These are phyloP conservation scores for Calonectria pteridis DNA, from an alignment of 2,329 filamentous ascomycete genomes.

Conservation along the genomic window DNA sequence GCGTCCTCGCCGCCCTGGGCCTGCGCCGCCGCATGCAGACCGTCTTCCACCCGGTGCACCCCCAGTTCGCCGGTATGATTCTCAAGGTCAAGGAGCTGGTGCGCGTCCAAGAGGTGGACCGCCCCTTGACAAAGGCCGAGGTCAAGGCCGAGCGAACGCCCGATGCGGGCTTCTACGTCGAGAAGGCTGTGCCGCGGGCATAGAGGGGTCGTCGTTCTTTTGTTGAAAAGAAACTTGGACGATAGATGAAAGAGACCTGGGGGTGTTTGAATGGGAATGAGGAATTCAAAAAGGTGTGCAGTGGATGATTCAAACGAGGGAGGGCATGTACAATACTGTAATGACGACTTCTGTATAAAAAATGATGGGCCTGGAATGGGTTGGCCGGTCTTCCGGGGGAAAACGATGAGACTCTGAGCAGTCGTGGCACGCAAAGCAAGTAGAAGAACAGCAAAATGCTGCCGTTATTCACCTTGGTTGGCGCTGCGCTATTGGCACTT, in stretches of 20 bases:
- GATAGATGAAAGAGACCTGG: neutral
- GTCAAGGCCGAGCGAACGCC: slow-evolving; percentile 79
- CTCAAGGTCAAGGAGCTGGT: slow-evolving; percentile 96
- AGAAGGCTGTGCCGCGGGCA: slow-evolving; percentile 62
- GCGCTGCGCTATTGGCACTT: neutral
- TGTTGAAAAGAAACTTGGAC: neutral
- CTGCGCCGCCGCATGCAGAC: slow-evolving; percentile 87
- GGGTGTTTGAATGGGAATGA: neutral
- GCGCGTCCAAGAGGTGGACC: slow-evolving; percentile 81
- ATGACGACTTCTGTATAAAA: slow-evolving; percentile 46
- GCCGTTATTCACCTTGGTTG: neutral
- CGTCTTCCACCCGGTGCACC: slow-evolving; percentile 88
- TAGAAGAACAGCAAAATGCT: neutral
- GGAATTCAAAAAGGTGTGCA: neutral
- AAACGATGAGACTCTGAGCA: slow-evolving; percentile 22
- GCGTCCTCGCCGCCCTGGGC: slow-evolving; percentile 86
- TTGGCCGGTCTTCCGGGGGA: slow-evolving; percentile 11
- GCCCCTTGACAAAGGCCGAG: slow-evolving; percentile 72
- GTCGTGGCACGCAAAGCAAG: slow-evolving; percentile 26
- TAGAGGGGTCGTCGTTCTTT: neutral
- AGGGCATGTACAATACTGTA: slow-evolving; percentile 49
- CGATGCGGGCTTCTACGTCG: slow-evolving; percentile 84
- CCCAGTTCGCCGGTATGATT: slow-evolving; percentile 88
- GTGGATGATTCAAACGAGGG: neutral
- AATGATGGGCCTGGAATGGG: slow-evolving; percentile 14